Base-by-base conservation (phyloP, 768 basidiomycete genomes). In the Tubosaeta brunneosetosa region DNA sequence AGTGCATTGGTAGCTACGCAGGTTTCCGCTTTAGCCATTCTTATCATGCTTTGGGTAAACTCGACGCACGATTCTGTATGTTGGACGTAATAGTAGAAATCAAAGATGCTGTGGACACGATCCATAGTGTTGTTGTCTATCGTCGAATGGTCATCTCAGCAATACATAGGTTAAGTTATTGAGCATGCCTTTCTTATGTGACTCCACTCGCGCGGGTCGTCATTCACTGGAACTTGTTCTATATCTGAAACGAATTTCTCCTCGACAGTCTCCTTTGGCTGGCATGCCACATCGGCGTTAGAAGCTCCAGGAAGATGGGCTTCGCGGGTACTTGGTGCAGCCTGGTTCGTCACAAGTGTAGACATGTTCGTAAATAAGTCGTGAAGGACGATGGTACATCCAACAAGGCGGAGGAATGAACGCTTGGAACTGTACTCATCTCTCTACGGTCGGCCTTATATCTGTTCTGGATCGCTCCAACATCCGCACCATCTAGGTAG, bases 201-300 rank as follows among this genome's bases (percentile, higher is more conserved):
- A 8, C 79, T 77, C 85, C 85, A 87, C 53, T 70, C 61, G 46
- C 83, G 76, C 12, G 85, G 85, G 64, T 87, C 85, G 55, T 86
- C 76, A 14, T 69, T 59, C 14, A 86, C 84, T 12, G 55, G 50
- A 45, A 63, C 64, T 36, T 71, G 66, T 25, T 74, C 73, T 49
- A 74, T 72, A 57, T 73, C 73, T 40, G 19, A 33, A 42, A 41
- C 33, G 32, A 38, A 38, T 47, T 55, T 45, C 33, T 51, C 53
- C 37, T 55, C 47, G 40, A 25, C 6, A 16, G 29, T 45, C n/a
- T 48, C 44, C 31, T 50, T 52, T 13, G 47, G 33, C 44, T 4
- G 52, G 29, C 29, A 41, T 49, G 44, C 43, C 37, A 36, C 45
- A 42, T 51, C 47, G 22, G 46, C 14, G 43, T 33, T 36, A 47